Base-by-base conservation (phyloP, 495 filamentous ascomycete species). In the Penicillium diatomitis region DNA sequence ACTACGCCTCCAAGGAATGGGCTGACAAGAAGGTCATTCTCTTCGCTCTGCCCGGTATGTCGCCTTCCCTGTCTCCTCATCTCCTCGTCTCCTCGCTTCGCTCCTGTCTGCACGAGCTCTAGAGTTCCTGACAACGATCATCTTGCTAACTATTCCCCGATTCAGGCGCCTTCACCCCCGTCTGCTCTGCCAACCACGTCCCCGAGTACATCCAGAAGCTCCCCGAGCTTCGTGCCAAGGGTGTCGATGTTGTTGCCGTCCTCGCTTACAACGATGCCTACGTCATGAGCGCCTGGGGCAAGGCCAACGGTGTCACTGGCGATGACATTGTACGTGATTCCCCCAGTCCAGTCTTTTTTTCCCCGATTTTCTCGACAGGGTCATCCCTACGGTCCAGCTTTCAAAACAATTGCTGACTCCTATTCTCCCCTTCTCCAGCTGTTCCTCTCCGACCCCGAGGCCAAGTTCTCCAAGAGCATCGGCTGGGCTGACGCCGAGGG, bases 271-370 rank as follows among this genome's bases (percentile, higher is more conserved):
- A 97, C 68, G 90, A 96, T 76, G 77, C 82, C 45, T 95, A 78
- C 66, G 90, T 97, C 60, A 95, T 95, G 88, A 82, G 80, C 61
- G 91, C 91, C 46, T 97, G 91, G 91, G 85, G 83, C 64, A 96
- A 95, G 80, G 91, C 90, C 56, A 95, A 96, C 73, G 77, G 76
- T 33, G 77, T 94, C 59, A 86, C 81, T 63, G 79, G 80, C 41
- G 83, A 94, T 47, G 79, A 83, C 52, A 88, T 94, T 58, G 86
- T 91, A 69, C 52, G 83, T 61, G 12, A n/a, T 40, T 39, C 11
- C 10, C 27, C 10, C 9, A 7, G 3, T 11, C 8, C 12, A 8
- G 4, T 6, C 28, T 30, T 5, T 40, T 27, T 28, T 6, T 28
- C 6, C n/a, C 39, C 28, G 3, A 27, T 4, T 9, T 30, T 8